Evolutionary conservation across 139 green algal species (phyloP).

Genomic region (Haematococcus lacustris): DNA sequence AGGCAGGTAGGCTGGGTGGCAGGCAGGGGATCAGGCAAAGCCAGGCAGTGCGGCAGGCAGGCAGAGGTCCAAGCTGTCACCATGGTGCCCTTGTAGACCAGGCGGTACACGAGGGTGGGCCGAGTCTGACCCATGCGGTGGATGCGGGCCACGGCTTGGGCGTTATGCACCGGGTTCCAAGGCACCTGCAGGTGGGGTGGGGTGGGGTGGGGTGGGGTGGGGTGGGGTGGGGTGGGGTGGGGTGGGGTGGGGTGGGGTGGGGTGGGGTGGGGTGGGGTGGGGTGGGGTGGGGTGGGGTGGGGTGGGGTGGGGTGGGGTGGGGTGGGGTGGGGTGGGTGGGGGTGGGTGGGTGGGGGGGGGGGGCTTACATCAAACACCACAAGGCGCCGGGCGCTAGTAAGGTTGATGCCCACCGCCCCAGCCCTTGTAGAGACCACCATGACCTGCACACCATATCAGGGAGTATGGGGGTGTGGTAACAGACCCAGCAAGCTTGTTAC

Average conservation of each 20-base stretch:
- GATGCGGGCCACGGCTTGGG: slow-evolving; percentile 47
- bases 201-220: background rate
- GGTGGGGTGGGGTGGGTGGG: background rate
- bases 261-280: background rate
- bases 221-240: background rate
- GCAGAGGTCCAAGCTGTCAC: too few relatives aligned
- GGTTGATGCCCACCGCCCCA: slow-evolving; percentile 55
- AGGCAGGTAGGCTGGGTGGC: too few relatives aligned
- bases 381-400: slow-evolving; percentile 34
- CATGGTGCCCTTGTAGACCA: slow-evolving; percentile 40
- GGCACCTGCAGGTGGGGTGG: slow-evolving; percentile 9
- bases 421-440: slow-evolving; percentile 42
- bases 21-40: too few relatives aligned
- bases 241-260: background rate
- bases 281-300: background rate
- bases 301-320: background rate
- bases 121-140: slow-evolving; percentile 46
- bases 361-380: slow-evolving; percentile 33
- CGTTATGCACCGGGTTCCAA: slow-evolving; percentile 53
- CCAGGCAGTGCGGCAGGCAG: too few relatives aligned
- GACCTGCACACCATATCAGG: too few relatives aligned
- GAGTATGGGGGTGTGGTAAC: too few relatives aligned
- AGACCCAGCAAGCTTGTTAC: too few relatives aligned
- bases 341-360: background rate
- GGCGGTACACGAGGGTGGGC: slow-evolving; percentile 42